Base-by-base conservation (phyloP, 257 asterid species). In the Cruciata laevipes region DNA sequence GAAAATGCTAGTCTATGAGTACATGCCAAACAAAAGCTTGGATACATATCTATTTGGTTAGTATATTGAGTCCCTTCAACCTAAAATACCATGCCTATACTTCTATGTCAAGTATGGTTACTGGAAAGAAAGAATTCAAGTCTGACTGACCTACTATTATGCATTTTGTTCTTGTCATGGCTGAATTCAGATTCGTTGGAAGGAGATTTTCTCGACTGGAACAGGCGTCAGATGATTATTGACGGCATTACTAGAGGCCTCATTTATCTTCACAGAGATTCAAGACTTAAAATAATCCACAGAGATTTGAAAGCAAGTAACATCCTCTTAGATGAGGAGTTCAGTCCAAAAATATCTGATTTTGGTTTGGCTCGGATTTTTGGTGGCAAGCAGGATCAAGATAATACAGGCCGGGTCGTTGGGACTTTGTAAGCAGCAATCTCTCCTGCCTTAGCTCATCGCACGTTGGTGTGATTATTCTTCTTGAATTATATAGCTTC, bases 371-470 rank as follows among this genome's bases (percentile, higher is more conserved):
- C 71, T 6, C 55, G 62, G 23, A 67, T 67, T 23, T 67, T 67
- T 3, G 63, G 62, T n/a, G 32, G 62, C 71, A 67, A 67, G 32
- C 71, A 67, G 5, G 71, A 67, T 52, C 71, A 51, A 20, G 71
- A 27, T 3, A 31, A 52, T 8, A 67, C 71, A 6, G 56, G 37
- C 7, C 32, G 51, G 5, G 63, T 67, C 3, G 63, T 52, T 0
- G 71, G 71, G 16, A 52, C 71, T n/a, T 52, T 27, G 71, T 67
- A 67, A 67, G 71, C 38, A 1, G 9, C n/a, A 3, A 3, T 24
- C 23, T 38, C 21, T 4, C 47, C 47, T 10, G 47, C 47, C 47
- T 10, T 38, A 38, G 47, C 13, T 7, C 13, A 10, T 38, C 13
- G 47, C 47, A 4, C 38, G 7, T 38, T 38, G 47, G 13, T 7